Base-by-base conservation (phyloP, 1,139 yeast species). In the Sporopachydermia cereana region DNA sequence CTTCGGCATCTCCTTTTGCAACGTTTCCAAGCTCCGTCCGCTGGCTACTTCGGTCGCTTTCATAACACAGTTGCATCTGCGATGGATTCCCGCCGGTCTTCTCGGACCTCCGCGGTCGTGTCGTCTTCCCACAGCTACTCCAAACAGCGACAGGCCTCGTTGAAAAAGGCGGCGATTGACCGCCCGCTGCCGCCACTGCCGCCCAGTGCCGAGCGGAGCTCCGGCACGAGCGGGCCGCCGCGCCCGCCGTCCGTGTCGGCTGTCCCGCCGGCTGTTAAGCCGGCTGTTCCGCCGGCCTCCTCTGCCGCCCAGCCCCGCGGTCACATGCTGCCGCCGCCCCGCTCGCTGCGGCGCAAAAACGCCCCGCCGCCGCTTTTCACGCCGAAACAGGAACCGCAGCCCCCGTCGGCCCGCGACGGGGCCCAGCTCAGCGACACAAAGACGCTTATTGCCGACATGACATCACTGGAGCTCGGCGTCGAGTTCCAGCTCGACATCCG, bases 401-500 rank as follows among this genome's bases (percentile, higher is more conserved):
- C 12, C 7, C 29, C 29, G 7, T 14, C 14, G 14, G 14, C 12
- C 14, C 7, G 14, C 7, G 14, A 7, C 29, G 29, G 29, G 12
- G 7, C 29, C 7, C n/a, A n/a, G n/a, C n/a, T n/a, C n/a, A n/a
- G n/a, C n/a, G n/a, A n/a, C 12, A 12, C 30, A 27, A 34, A 34
- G 39, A 34, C 39, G 34, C 48, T 61, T n/a, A 56, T 54, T 18
- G 51, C 55, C 21, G 61, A 57, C 44, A 51, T 63, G 44, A 57
- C 57, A 25, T 52, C 60, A 9, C 55, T 66, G 25, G 76, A 70
- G 51, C 57, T 72, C 9, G 76, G 76, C 1, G 63, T 71, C 36
- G 76, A 71, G 51, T 69, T 71, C 54, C 68, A 70, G 50, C 60
- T 70, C 39, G 74, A 76, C 47, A 67, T 84, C 45, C 70, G 73